Base-by-base conservation (phyloP, 2,329 filamentous ascomycete genomes). In the Aureobasidium leucospermi region DNA sequence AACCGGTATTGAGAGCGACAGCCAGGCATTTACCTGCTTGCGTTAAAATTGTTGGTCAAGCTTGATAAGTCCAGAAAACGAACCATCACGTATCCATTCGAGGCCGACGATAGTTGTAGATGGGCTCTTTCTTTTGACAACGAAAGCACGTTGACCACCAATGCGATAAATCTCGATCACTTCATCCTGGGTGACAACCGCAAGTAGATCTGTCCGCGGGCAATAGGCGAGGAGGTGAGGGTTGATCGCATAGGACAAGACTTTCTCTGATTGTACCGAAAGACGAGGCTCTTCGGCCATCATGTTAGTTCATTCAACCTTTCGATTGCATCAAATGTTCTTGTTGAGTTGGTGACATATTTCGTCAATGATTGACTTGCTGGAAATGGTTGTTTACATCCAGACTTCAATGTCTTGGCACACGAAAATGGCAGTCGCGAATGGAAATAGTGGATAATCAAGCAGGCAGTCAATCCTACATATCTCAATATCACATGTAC, bases 121-220 rank as follows among this genome's bases (percentile, higher is more conserved):
- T 31, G 71, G 68, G 43, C 66, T 70, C 63, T 74, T 75, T 49
- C 74, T 69, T 57, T 75, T 75, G 29, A 78, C 63, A 0, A 80
- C 80, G 67, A 87, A 86, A 2, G 86, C 85, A 52, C 78, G 73
- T 66, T 96, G 90, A 1, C 87, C 87, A 62, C 88, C 89, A 15
- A 92, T 81, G 51, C 93, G 83, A 73, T 88, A 92, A 45, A 96
- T 85, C 65, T 87, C 81, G 16, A 96, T 77, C 52, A 85, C 84
- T 51, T 84, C 84, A 62, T 85, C 82, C 15, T 81, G 79, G n/a
- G 81, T 83, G 11, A 88, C 88, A 11, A 91, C 79, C 5, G 87
- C 86, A n/a, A 88, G 80, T 47, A 97, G 79, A 73, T 96, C 90
- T 77, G 96, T 89, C 8, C 86, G 87, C 15, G 92, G 90, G 72